A percentile compares a stretch with the other conserved stretches of the same genome.
Evolutionary conservation across 352 stramenopile genomes (phyloP).

Genomic region (Blastocystis sp.): DNA sequence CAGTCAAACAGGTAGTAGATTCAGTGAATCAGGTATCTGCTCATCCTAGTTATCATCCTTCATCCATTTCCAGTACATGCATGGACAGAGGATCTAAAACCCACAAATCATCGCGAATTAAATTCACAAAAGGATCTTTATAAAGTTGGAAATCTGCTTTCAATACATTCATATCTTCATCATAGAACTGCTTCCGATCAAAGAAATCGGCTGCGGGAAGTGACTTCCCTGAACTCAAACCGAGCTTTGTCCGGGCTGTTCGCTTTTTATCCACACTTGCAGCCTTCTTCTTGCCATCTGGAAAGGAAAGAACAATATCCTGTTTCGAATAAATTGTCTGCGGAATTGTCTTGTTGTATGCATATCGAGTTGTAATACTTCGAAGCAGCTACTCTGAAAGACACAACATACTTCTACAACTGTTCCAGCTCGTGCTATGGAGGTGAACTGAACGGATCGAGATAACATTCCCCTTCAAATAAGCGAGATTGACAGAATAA

Average conservation of each 20-base stretch:
- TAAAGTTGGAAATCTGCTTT: background rate
- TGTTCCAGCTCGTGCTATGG: background rate
- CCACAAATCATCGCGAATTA: constrained; percentile 63
- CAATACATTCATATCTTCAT: constrained; percentile 49
- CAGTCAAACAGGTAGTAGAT: constrained; percentile 36
- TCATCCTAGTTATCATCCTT: background rate
- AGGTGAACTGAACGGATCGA: background rate
- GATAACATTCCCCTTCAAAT: background rate
- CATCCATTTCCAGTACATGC: background rate
- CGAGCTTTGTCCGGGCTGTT: constrained; percentile 1
- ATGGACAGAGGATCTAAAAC: constrained; percentile 16
- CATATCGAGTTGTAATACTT: constrained; percentile 35
- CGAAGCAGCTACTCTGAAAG: background rate
- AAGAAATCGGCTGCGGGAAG: constrained; percentile 23
- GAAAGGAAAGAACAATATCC: constrained; percentile 18
- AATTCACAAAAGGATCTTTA: constrained; percentile 35
- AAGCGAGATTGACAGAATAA: background rate
- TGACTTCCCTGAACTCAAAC: constrained; percentile 31
- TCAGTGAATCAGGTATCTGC: constrained; percentile 61
- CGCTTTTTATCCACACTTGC: background rate
- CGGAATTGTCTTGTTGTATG: constrained; percentile 65
- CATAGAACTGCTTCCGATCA: background rate
- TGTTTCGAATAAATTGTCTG: constrained; percentile 51
- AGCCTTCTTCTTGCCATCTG: background rate
- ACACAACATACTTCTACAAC: background rate